Base-by-base conservation (phyloP, 164 flowering plant species). In the Berberis thunbergii region DNA sequence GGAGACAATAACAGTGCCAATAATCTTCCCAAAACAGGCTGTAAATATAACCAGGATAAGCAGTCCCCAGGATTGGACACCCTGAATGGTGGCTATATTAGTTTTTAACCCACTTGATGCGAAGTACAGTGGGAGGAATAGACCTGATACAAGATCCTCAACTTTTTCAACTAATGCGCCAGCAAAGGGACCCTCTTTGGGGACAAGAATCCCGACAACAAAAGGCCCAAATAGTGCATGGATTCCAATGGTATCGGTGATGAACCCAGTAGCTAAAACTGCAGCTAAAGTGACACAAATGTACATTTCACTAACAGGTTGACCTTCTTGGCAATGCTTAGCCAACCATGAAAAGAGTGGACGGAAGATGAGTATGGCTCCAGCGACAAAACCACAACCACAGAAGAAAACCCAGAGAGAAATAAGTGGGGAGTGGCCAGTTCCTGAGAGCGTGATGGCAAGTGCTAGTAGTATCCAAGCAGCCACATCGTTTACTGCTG, bases 191-290 rank as follows among this genome's bases (percentile, higher is more conserved):
- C 96, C 96, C 3, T 85, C 93, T 62, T 90, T 90, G 2, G 97
- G 97, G 2, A 90, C 66, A 3, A 88, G 69, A 61, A 85, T 65
- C 39, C 97, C 97, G 11, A 88, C 1, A 45, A 90, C 82, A 67
- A 88, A 90, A 0, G 91, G 91, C 44, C 96, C 97, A 59, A 91
- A 91, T 58, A 91, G 66, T 12, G 96, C 87, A 69, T 91, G 95
- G 48, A 90, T 86, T 43, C 96, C 97, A 48, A 90, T 86, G 1
- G 80, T 11, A 64, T 90, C 97, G 0, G 96, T 90, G 1, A 75
- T 70, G 52, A 90, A 80, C 2, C 84, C 86, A 13, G 89, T 87
- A 1, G 88, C 91, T 64, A 90, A 54, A 41, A 86, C 97, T 3
- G 62, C 54, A 40, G 79, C 80, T 45, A 88, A 69, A 0, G 88